phyloP scores from a whole-genome alignment of 768 basidiomycete species.

The Baorangia bicolor region DNA sequence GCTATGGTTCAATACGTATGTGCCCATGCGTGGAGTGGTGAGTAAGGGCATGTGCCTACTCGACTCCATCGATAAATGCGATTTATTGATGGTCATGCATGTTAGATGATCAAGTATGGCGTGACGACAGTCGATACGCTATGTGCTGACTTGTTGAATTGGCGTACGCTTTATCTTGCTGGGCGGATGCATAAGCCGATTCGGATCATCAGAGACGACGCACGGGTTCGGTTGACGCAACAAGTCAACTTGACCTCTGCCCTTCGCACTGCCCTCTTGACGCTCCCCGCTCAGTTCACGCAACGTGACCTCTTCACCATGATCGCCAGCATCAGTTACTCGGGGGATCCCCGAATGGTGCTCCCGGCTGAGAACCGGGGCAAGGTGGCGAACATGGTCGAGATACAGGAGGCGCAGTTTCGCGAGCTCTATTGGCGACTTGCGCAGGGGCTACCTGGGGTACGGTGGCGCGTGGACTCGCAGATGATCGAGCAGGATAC shows the following conservation, averaged over 20 bases:
- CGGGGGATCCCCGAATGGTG: conserved; percentile 91
- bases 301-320: conserved; percentile 81
- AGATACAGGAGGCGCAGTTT: conserved; percentile 79
- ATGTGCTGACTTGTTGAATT: conserved; percentile 87
- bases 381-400: conserved; percentile 94
- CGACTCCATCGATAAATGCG: too few relatives aligned
- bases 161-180: conserved; percentile 90
- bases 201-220: conserved; percentile 89
- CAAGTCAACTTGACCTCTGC: conserved; percentile 93
- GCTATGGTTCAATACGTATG: conserved; percentile 95
- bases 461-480: conserved; percentile 61
- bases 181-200: conserved; percentile 98
- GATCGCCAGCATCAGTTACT: conserved; percentile 84
- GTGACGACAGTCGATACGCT: conserved; percentile 89
- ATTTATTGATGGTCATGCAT: neutral
- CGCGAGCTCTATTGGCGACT: conserved; percentile 82
- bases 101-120: conserved; percentile 92
- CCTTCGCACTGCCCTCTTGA: conserved; percentile 84
- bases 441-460: conserved; percentile 75
- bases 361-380: conserved; percentile 92
- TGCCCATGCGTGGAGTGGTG: conserved; percentile 81
- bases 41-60: conserved; percentile 33
- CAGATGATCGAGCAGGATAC: conserved; percentile 71
- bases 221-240: conserved; percentile 86
- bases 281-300: conserved; percentile 77